Evolutionary conservation across 2,329 filamentous ascomycete genomes (phyloP), one percentile per base, ranked within the genome.

Genomic region (Trichoderma sp.): DNA sequence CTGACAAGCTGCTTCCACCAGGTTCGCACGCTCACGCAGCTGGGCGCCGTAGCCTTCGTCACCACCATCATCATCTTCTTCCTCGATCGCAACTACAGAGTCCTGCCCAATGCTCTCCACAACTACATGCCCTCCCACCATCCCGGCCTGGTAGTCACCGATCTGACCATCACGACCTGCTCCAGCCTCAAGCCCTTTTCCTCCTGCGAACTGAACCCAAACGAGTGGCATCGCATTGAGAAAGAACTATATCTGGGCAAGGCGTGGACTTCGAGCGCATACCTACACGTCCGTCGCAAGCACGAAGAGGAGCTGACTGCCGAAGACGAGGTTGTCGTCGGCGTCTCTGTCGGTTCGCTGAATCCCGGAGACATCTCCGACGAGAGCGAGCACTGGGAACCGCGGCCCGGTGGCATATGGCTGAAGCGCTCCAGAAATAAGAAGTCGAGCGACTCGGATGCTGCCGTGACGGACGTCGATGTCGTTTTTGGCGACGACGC

Each of bases 401-500:
- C 87, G 61, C 84, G 94, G 29, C 85, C 90, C 0, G 88, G 86
- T 1, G 93, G 92, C 3, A 81, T 97, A 39, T 97, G 94, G 93
- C 83, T 97, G 70, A 89, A 92, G 78, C 85, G 92, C 68, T 90
- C 90, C 17, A 83, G 86, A 34, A 91, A 90, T 76, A 86, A 87
- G 70, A 88, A 92, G 74, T 89, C 90, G 54, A 91, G 89, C 76
- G 92, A 96, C 75, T 91, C 89, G 4, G 87, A 89, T 68, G 84
- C 86, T 45, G 90, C 89, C 17, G 85, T 97, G 59, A 97, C 93
- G 0, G 90, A 89, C 4, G 83, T 97, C 6, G 94, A 97, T 76
- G 88, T 97, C 5, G 83, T 97, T 7, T 97, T 96, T 74, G 94
- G 94, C 22, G 89, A 94, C 22, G 94, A 97, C 76, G 94, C 94